Percentiles rank a stretch among this genome's conserved stretches.
phyloP scores from a whole-genome alignment of 768 basidiomycete species.

The Tulasnella sp. region DNA sequence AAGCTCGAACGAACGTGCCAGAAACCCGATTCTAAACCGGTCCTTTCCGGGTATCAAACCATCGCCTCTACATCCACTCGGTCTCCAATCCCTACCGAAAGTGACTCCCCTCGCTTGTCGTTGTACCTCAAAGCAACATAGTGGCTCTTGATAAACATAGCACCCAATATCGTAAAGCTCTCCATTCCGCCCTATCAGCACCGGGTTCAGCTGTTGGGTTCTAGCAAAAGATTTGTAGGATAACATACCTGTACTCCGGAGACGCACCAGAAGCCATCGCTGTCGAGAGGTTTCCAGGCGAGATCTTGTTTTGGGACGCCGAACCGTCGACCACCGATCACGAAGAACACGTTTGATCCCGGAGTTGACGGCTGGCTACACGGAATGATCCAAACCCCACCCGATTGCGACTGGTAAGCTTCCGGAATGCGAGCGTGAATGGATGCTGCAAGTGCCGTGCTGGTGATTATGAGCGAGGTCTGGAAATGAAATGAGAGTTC shows the following conservation, averaged over 20 bases:
- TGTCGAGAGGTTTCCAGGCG: conserved; percentile 19
- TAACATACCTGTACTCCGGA: conserved; percentile 26
- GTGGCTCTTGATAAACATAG: conserved; percentile 31
- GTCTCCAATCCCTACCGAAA: conserved; percentile 31
- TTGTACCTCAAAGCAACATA: conserved; percentile 27
- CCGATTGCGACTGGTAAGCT: conserved; percentile 7
- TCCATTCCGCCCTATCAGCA: conserved; percentile 21
- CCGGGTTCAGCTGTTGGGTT: background rate
- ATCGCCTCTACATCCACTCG: conserved; percentile 22
- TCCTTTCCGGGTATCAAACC: background rate
- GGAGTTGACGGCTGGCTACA: background rate
- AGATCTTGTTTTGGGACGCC: conserved; percentile 21
- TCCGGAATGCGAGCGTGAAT: conserved; percentile 18
- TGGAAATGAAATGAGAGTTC: background rate
- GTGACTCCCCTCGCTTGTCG: background rate
- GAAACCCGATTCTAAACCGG: background rate
- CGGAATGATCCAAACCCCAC: conserved; percentile 22
- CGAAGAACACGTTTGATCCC: conserved; percentile 11
- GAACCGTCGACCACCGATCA: conserved; percentile 18
- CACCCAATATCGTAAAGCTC: conserved; percentile 27
- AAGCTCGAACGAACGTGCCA: background rate
- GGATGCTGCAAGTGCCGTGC: conserved; percentile 11
- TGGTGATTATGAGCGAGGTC: conserved; percentile 27
- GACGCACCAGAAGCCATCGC: conserved; percentile 15
- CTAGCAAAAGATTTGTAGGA: background rate